phyloP scores from a whole-genome alignment of 305 asterid species.

The Salvia sclarea region DNA sequence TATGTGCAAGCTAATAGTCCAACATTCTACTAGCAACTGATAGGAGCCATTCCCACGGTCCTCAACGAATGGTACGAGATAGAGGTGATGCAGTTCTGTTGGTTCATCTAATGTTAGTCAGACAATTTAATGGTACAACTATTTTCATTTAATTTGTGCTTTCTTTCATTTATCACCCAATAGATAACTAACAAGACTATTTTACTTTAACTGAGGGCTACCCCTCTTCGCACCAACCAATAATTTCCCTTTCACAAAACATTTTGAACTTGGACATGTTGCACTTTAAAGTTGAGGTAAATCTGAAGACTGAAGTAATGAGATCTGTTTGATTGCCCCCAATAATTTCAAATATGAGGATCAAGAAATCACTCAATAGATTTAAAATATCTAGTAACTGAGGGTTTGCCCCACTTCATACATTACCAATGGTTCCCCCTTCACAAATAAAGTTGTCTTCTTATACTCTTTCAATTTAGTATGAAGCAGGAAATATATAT shows the following conservation, averaged over 20 bases:
- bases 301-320: not conserved
- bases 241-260: not conserved
- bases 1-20: too few species aligned
- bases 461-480: not conserved
- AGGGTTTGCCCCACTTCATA: not conserved
- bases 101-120: not conserved
- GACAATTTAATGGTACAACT: not conserved
- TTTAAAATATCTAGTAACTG: not conserved
- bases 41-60: too few species aligned
- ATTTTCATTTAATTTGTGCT: not conserved
- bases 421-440: not conserved
- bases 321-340: not conserved
- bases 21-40: not conserved
- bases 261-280: not conserved
- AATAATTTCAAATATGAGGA: not conserved
- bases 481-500: conserved; percentile 19
- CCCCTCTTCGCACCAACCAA: not conserved
- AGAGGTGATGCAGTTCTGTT: not conserved
- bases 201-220: not conserved
- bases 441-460: not conserved
- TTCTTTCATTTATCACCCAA: too few species aligned
- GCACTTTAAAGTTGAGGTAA: conserved; percentile 7
- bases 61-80: too few species aligned
- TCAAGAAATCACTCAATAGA: conserved; percentile 10
- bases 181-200: not conserved